These are phyloP conservation scores for Quercus robur DNA, from an alignment of 306 rosid genomes.

Conservation along the genomic window DNA sequence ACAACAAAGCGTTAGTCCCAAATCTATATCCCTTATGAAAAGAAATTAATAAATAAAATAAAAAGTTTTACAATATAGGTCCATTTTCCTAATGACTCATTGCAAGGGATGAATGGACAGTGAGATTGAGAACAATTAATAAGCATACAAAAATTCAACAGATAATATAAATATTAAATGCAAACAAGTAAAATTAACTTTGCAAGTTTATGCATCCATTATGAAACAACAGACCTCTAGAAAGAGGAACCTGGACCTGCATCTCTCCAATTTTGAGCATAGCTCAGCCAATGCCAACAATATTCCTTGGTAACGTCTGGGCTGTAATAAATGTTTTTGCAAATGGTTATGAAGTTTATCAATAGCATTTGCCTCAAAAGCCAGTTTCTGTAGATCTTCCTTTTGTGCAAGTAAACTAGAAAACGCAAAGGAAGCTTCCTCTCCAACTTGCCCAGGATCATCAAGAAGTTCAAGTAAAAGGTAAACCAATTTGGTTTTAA, in stretches of 20 bases:
- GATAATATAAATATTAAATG: conserved; percentile 3
- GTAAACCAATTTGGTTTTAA: conserved; percentile 70
- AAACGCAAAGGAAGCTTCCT: conserved; percentile 78
- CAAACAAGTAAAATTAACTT: neutral
- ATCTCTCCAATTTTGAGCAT: conserved; percentile 93
- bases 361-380: conserved; percentile 91
- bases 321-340: conserved; percentile 43
- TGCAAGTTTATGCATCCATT: neutral
- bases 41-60: no score
- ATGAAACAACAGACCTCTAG: conserved; percentile 63
- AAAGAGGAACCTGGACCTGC: conserved; percentile 76
- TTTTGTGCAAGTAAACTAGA: conserved; percentile 68
- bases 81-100: conserved; percentile 10
- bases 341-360: conserved; percentile 69
- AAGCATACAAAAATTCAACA: neutral
- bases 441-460: conserved; percentile 89
- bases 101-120: conserved; percentile 12
- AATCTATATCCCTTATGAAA: neutral
- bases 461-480: conserved; percentile 91
- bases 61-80: neutral
- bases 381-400: conserved; percentile 84
- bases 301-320: conserved; percentile 80
- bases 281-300: conserved; percentile 75
- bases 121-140: neutral
- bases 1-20: no score